Percentiles rank a stretch among this genome's conserved stretches.
Evolutionary conservation across 805 yeast genomes (phyloP).

Genomic region (Blastobotrys attinorum): DNA sequence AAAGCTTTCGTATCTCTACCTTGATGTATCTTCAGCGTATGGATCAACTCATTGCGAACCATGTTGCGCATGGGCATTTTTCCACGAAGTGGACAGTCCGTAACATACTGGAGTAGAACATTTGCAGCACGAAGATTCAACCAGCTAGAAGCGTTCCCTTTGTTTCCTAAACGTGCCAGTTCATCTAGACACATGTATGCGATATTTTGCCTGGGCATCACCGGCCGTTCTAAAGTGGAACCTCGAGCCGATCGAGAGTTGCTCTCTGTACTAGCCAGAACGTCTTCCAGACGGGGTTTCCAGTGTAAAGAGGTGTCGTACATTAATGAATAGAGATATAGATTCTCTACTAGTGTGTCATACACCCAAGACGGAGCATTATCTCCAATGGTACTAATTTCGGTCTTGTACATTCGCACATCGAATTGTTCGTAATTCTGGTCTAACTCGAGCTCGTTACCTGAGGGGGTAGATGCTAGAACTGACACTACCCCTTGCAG

Average conservation of each 20-base stretch:
- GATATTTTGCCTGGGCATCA: constrained; percentile 39
- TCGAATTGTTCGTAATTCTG: constrained; percentile 38
- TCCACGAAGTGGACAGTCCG: constrained; percentile 53
- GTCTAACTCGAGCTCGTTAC: constrained; percentile 32
- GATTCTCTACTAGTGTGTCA: constrained; percentile 36
- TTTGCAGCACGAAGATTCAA: constrained; percentile 53
- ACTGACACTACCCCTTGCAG: constrained; percentile 24
- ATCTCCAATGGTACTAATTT: constrained; percentile 33
- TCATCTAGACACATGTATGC: constrained; percentile 51
- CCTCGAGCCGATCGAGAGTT: constrained; percentile 51
- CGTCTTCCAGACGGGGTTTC: constrained; percentile 15
- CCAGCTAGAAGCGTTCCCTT: constrained; percentile 17
- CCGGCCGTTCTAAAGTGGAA: constrained; percentile 44
- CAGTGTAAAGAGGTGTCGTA: neutral
- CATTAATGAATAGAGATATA: constrained; percentile 27
- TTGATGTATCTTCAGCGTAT: constrained; percentile 15
- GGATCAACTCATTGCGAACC: constrained; percentile 52
- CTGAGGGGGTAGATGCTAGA: constrained; percentile 8
- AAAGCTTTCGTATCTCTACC: neutral
- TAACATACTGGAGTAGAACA: constrained; percentile 53
- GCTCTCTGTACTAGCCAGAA: no score
- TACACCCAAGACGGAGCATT: constrained; percentile 30
- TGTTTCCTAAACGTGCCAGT: constrained; percentile 33
- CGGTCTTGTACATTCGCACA: constrained; percentile 35
- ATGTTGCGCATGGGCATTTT: constrained; percentile 58